Percentiles rank a stretch among this genome's conserved stretches.
Evolutionary conservation across 345 rosid species (phyloP).

Genomic region (Bruguiera gymnorhiza): DNA sequence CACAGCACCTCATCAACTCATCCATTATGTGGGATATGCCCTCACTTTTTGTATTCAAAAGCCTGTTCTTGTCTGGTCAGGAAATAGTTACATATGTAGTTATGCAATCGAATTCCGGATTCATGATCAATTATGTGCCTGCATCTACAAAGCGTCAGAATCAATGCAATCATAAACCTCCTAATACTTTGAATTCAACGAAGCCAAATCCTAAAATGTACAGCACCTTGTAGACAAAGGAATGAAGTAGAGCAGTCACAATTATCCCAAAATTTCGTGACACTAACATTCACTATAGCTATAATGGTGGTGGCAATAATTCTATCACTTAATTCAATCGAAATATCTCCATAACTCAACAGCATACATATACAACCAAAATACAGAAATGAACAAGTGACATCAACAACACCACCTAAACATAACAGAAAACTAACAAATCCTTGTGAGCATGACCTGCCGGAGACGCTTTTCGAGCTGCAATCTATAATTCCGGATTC

Average conservation of each 20-base stretch:
- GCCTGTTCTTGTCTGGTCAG: background rate
- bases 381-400: background rate
- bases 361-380: too few relatives aligned
- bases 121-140: too few relatives aligned
- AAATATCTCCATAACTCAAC: background rate
- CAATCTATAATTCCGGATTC: slow-evolving; percentile 71
- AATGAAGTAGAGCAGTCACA: too few relatives aligned
- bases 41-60: background rate
- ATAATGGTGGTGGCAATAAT: background rate
- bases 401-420: background rate
- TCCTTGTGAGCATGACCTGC: slow-evolving; percentile 40
- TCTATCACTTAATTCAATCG: background rate
- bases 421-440: background rate
- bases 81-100: too few relatives aligned
- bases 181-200: too few relatives aligned
- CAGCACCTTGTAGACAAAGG: too few relatives aligned
- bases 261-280: too few relatives aligned
- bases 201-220: too few relatives aligned
- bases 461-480: slow-evolving; percentile 69
- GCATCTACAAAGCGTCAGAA: too few relatives aligned
- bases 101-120: too few relatives aligned
- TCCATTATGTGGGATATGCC: background rate
- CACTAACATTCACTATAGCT: too few relatives aligned
- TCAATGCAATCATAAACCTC: too few relatives aligned
- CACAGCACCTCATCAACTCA: background rate